Conservation (phyloP, 2,329 filamentous ascomycete genomes). For the Tolypocladium nubicola region DNA sequence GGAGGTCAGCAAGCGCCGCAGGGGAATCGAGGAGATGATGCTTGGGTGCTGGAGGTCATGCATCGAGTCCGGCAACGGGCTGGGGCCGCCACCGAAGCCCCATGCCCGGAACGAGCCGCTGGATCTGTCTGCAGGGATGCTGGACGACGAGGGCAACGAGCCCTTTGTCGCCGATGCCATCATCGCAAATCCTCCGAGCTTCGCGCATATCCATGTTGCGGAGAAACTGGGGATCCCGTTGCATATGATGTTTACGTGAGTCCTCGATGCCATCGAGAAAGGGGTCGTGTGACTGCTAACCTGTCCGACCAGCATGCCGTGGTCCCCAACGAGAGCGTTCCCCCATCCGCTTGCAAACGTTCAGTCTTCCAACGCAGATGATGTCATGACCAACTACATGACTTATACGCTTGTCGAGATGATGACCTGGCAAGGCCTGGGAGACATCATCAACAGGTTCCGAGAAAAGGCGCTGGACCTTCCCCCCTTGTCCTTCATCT, state of each 20-base stretch:
- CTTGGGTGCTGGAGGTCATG: slow-evolving; percentile 80
- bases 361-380: slow-evolving; percentile 63
- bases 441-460: slow-evolving; percentile 85
- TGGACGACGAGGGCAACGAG: slow-evolving; percentile 29
- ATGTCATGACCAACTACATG: slow-evolving; percentile 69
- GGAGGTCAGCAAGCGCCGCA: slow-evolving; percentile 64
- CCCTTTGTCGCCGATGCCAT: slow-evolving; percentile 80
- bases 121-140: slow-evolving; percentile 19
- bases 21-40: slow-evolving; percentile 70
- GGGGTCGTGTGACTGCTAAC: neutral
- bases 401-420: slow-evolving; percentile 80
- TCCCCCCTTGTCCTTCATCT: slow-evolving; percentile 68
- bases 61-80: slow-evolving; percentile 65
- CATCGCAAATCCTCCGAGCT: slow-evolving; percentile 69
- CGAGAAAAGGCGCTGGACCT: slow-evolving; percentile 64
- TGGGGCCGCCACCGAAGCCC: slow-evolving; percentile 35
- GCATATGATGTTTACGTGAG: slow-evolving; percentile 84
- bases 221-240: slow-evolving; percentile 66
- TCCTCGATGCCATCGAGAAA: slow-evolving; percentile 7
- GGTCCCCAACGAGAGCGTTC: slow-evolving; percentile 76
- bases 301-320: slow-evolving; percentile 73
- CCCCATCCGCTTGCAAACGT: slow-evolving; percentile 82
- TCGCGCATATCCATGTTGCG: slow-evolving; percentile 65
- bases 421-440: slow-evolving; percentile 87
- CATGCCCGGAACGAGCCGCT: slow-evolving; percentile 37